Conservation (phyloP, 2,329 filamentous ascomycete species). For the Xylariaceae sp. region DNA sequence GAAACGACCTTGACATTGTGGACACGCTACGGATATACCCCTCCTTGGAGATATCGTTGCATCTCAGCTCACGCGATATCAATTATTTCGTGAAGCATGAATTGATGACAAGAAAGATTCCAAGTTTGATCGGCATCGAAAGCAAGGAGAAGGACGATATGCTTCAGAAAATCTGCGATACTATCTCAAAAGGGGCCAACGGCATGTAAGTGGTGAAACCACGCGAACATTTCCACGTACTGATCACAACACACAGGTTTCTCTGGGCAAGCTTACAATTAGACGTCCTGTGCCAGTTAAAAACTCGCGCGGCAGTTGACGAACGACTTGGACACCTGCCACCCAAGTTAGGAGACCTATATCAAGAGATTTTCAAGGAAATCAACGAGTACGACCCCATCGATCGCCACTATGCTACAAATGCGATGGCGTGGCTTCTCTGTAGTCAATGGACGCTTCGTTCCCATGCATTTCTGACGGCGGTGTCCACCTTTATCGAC, state of each 20-base stretch:
- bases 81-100: not conserved
- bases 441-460: not conserved
- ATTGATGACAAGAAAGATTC: not conserved
- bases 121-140: not conserved
- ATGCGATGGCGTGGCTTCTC: constrained; percentile 7
- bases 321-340: not conserved
- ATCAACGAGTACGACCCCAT: not conserved
- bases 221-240: not conserved
- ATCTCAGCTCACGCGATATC: constrained; percentile 1
- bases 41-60: constrained; percentile 1
- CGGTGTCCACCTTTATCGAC: not conserved
- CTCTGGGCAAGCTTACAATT: constrained; percentile 4
- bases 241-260: constrained; percentile 4
- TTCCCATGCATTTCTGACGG: not conserved
- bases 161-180: not conserved
- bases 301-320: not conserved
- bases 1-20: constrained; percentile 3
- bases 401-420: constrained; percentile 1
- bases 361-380: constrained; percentile 1
- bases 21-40: not conserved
- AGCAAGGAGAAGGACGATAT: not conserved
- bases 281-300: not conserved
- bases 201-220: not conserved
- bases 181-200: not conserved
- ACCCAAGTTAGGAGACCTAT: not conserved